Evolutionary conservation across 345 rosid species (phyloP), one percentile per base, ranked within the genome.

Genomic region (Gossypium sturtianum): DNA sequence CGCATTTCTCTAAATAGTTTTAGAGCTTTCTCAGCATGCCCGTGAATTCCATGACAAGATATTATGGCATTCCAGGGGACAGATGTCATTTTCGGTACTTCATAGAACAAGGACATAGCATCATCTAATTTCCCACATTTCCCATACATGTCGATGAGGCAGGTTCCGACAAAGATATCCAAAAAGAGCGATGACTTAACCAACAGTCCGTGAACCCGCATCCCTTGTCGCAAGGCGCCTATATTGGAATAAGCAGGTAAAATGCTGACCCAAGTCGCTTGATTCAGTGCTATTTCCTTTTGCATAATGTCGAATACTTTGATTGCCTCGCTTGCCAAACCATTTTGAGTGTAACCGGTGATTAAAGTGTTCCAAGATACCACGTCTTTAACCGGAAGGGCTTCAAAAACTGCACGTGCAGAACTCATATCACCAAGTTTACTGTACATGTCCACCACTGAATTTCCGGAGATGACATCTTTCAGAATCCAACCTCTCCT

Each of bases 61-160:
- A 86, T 82, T 64, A 88, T 27, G 56, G 90, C 85, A 81, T 88
- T 88, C 92, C 92, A 86, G 56, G 88, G 88, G 44, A 85, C 84
- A 0, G 92, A 78, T 51, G 59, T 79, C 48, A 61, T 73, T 79
- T 82, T 84, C 2, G 88, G 82, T 25, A 84, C 77, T 73, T 86
- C 76, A 41, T 74, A 77, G 74, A 88, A 86, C 57, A 86, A 75
- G 44, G 76, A 82, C 75, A 82, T 54, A 7, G 88, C 89, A 74
- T 86, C 82, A 25, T 80, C 90, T 72, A 86, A 51, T 74, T 79
- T 78, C 51, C 91, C 89, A 75, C 91, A 88, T 73, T 86, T 86
- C 75, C 89, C 91, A 65, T 88, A 86, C 87, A 84, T 79, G 79
- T 88, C 91, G 52, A 85, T 53, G 9, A 88, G 89, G 77, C 86